Conservation (phyloP, 1,139 yeast species). For the Lodderomyces beijingensis region DNA sequence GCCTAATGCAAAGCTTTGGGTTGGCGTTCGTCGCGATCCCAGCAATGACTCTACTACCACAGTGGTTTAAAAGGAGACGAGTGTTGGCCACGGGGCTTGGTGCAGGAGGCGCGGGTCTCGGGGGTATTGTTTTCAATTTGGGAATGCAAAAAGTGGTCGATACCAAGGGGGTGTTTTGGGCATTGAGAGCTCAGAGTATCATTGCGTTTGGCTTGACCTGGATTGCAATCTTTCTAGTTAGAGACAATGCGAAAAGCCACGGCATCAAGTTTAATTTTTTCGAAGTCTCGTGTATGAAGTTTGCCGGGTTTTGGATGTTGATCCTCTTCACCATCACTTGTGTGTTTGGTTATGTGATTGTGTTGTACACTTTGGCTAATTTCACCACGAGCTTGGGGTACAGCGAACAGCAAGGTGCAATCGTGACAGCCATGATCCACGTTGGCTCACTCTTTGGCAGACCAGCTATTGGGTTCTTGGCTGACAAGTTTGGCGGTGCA, state of each 20-base stretch:
- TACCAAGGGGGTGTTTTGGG: constrained; percentile 28
- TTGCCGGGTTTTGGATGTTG: constrained; percentile 30
- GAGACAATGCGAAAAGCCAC: constrained; percentile 17
- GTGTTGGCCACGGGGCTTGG: constrained; percentile 56
- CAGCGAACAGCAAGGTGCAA: constrained; percentile 34
- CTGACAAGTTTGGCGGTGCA: constrained; percentile 37
- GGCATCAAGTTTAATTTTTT: constrained; percentile 32
- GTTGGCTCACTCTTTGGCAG: constrained; percentile 40
- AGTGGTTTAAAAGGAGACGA: constrained; percentile 52
- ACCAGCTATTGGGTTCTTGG: constrained; percentile 35
- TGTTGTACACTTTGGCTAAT: constrained; percentile 42
- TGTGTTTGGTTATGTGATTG: constrained; percentile 43
- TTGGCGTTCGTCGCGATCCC: constrained; percentile 44
- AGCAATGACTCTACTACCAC: constrained; percentile 39
- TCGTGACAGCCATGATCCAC: constrained; percentile 43
- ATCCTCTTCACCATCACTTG: constrained; percentile 34
- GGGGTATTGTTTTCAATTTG: constrained; percentile 49
- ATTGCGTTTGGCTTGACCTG: constrained; percentile 29
- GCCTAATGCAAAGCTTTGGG: constrained; percentile 48
- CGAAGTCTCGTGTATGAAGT: constrained; percentile 25
- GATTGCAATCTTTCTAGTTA: constrained; percentile 26
- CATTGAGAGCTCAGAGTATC: constrained; percentile 33
- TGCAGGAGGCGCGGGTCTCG: constrained; percentile 59
- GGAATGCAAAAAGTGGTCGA: constrained; percentile 35
- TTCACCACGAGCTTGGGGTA: constrained; percentile 45